phyloP scores from a whole-genome alignment of 805 yeast genomes.

The Yamadazyma endophytica region DNA sequence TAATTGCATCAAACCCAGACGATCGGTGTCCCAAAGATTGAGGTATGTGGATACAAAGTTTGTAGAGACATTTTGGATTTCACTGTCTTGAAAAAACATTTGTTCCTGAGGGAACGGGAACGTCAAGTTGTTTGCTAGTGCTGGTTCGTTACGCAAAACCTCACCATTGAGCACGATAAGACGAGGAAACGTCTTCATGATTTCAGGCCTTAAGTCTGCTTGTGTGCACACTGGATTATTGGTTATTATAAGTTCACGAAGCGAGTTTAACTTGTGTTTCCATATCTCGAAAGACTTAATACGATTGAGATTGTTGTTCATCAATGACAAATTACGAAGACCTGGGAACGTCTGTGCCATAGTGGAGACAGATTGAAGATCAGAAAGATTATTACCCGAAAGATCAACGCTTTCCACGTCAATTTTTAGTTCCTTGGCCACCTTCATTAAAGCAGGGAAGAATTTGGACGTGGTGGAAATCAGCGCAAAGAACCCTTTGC shows the following conservation, averaged over 20 bases:
- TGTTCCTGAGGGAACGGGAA: conserved; percentile 60
- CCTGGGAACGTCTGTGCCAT: conserved; percentile 72
- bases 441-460: conserved; percentile 84
- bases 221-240: conserved; percentile 70
- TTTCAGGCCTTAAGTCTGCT: conserved; percentile 47
- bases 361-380: conserved; percentile 54
- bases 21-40: conserved; percentile 75
- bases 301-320: conserved; percentile 64
- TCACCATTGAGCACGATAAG: conserved; percentile 75
- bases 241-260: conserved; percentile 72
- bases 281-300: conserved; percentile 64
- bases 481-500: conserved; percentile 62
- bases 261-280: conserved; percentile 66
- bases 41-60: conserved; percentile 73
- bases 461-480: conserved; percentile 68
- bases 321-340: conserved; percentile 73
- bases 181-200: conserved; percentile 74
- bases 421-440: conserved; percentile 54
- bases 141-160: conserved; percentile 68
- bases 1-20: conserved; percentile 63
- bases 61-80: conserved; percentile 67
- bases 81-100: conserved; percentile 80
- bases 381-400: conserved; percentile 56
- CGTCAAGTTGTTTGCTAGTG: conserved; percentile 45
- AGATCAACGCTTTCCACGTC: conserved; percentile 71